These are phyloP conservation scores for Aspergillus eucalypticola DNA, from an alignment of 2,329 filamentous ascomycete genomes.

Conservation along the genomic window DNA sequence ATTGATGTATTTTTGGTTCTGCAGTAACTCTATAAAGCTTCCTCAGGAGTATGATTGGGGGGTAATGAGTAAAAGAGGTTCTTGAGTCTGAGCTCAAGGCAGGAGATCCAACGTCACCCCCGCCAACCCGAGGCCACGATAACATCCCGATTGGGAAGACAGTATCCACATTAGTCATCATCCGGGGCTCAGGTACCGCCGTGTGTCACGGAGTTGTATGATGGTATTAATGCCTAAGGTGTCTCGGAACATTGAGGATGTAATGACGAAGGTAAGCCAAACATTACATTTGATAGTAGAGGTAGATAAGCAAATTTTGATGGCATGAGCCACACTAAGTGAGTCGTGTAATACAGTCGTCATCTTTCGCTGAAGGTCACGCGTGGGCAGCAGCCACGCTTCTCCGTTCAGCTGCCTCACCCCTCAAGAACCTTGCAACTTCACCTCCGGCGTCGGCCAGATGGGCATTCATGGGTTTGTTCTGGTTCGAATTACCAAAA, in stretches of 20 bases:
- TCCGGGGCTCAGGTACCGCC: not conserved
- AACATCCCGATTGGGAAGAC: constrained; percentile 14
- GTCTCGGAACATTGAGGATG: too few species aligned
- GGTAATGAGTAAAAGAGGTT: not conserved
- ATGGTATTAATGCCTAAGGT: not conserved
- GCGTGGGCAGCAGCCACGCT: constrained; percentile 9
- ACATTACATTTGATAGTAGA: too few species aligned
- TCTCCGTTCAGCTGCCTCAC: constrained; percentile 56
- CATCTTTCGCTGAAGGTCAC: not conserved
- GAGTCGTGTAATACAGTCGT: not conserved
- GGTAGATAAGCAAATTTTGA: not conserved
- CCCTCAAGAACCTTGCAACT: constrained; percentile 54
- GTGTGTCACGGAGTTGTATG: not conserved
- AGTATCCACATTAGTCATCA: constrained; percentile 20
- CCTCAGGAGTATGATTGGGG: not conserved
- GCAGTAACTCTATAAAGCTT: not conserved
- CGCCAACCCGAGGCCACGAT: constrained; percentile 14
- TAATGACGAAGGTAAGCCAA: too few species aligned
- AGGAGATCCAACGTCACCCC: constrained; percentile 21
- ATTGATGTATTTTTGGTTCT: constrained; percentile 4
- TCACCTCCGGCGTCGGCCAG: constrained; percentile 41
- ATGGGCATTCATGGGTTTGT: constrained; percentile 15
- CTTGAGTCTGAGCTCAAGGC: constrained; percentile 12
- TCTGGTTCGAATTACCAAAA: constrained; percentile 61
- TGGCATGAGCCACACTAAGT: not conserved